phyloP scores from a whole-genome alignment of 1,284 basidiomycete species.

The Microbotryum scabiosae region DNA sequence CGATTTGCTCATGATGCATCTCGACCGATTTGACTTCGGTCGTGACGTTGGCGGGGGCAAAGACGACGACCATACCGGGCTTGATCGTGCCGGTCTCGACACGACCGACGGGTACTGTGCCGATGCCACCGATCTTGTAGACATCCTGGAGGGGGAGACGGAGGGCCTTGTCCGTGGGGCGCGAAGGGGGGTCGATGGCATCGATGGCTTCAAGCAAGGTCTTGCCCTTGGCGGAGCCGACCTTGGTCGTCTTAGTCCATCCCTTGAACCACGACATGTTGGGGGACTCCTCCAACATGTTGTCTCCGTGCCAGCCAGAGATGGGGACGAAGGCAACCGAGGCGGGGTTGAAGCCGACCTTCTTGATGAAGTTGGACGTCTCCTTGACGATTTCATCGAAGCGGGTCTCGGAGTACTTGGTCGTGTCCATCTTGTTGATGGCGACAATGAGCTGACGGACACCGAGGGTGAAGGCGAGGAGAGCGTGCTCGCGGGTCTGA shows the following conservation, averaged over 20 bases:
- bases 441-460: slow-evolving; percentile 99
- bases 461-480: slow-evolving; percentile 99
- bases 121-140: slow-evolving; percentile 99
- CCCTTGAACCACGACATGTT: slow-evolving; percentile 99
- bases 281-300: slow-evolving; percentile 97
- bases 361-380: slow-evolving; percentile 99
- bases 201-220: slow-evolving; percentile 99
- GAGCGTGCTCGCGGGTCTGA: slow-evolving; percentile 99
- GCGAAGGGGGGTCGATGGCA: slow-evolving; percentile 92
- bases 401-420: slow-evolving; percentile 89
- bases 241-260: slow-evolving; percentile 93
- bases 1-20: slow-evolving; percentile 99
- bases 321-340: slow-evolving; percentile 97
- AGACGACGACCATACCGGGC: slow-evolving; percentile 93
- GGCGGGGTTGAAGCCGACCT: slow-evolving; percentile 99
- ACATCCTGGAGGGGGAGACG: slow-evolving; percentile 97
- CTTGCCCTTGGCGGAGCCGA: slow-evolving; percentile 88
- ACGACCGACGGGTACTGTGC: slow-evolving; percentile 99
- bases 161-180: slow-evolving; percentile 98
- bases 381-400: slow-evolving; percentile 99
- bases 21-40: slow-evolving; percentile 99
- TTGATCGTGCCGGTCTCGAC: slow-evolving; percentile 99
- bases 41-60: slow-evolving; percentile 95
- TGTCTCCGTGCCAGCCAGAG: slow-evolving; percentile 99
- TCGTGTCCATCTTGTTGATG: slow-evolving; percentile 99